Evolutionary conservation across 2,329 filamentous ascomycete genomes (phyloP).

Genomic region (Penicillium brevicompactum): DNA sequence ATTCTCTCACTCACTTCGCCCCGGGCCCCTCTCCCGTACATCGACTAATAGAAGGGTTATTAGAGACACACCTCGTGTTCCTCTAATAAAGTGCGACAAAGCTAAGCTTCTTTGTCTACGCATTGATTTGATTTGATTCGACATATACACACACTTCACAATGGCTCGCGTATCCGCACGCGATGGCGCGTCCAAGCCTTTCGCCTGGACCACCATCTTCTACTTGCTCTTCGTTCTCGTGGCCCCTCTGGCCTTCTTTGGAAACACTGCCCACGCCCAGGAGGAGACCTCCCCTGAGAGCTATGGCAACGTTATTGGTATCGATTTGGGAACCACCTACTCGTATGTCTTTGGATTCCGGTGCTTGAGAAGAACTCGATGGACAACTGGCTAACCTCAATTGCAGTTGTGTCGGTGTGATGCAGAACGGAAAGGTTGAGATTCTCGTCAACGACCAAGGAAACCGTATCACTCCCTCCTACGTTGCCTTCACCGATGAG

Average conservation of each 20-base stretch:
- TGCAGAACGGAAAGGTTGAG: slow-evolving; percentile 93
- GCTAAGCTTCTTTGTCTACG: slow-evolving; percentile 10
- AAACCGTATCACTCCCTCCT: slow-evolving; percentile 94
- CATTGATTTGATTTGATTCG: slow-evolving; percentile 13
- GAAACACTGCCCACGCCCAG: slow-evolving; percentile 67
- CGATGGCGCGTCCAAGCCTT: slow-evolving; percentile 68
- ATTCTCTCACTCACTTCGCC: slow-evolving; percentile 23
- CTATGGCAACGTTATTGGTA: slow-evolving; percentile 90
- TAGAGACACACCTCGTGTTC: slow-evolving; percentile 19
- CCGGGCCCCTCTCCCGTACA: slow-evolving; percentile 18
- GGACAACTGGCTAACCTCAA: slow-evolving; percentile 18
- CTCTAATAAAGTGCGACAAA: slow-evolving; percentile 7
- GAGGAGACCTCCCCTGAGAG: slow-evolving; percentile 72
- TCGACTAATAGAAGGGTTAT: slow-evolving; percentile 18
- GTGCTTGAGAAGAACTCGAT: neutral
- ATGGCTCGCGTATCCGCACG: slow-evolving; percentile 62
- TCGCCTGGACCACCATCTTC: slow-evolving; percentile 79
- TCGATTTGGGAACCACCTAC: slow-evolving; percentile 89
- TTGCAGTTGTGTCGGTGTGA: slow-evolving; percentile 87
- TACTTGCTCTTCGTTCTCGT: slow-evolving; percentile 89
- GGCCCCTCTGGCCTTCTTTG: slow-evolving; percentile 80
- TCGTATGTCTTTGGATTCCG: slow-evolving; percentile 40
- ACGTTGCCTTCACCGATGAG: slow-evolving; percentile 95
- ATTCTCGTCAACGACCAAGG: slow-evolving; percentile 96
- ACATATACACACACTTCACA: slow-evolving; percentile 32